Conservation (phyloP, 257 asterid genomes). For the Solanum megistacrolobum region DNA sequence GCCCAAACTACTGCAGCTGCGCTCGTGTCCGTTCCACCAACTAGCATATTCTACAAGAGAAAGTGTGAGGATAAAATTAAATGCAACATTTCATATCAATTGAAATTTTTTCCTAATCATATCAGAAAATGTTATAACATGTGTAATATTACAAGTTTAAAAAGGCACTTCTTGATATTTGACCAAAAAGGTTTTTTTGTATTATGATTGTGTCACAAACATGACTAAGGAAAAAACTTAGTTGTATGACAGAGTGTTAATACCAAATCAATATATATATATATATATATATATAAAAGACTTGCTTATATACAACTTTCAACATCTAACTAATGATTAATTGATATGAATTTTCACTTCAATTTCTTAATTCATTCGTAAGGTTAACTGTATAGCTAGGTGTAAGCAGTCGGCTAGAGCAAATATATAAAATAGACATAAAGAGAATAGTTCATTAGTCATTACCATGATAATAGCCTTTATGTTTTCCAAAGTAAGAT, state of each 20-base stretch:
- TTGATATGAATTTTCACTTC: no score
- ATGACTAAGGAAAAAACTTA: neutral
- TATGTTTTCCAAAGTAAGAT: no score
- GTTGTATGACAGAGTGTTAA: neutral
- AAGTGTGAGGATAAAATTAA: neutral
- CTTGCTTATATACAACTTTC: neutral
- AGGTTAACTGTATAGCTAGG: no score
- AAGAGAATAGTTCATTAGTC: no score
- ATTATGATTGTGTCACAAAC: neutral
- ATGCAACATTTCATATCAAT: neutral
- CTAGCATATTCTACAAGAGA: neutral
- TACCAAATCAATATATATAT: neutral
- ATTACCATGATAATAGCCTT: no score
- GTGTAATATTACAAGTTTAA: neutral
- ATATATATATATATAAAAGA: neutral
- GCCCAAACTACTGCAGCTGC: neutral
- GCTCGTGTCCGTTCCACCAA: neutral
- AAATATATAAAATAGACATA: no score
- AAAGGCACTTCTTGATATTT: neutral
- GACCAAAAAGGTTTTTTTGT: neutral
- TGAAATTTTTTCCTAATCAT: neutral
- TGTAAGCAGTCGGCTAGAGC: no score
- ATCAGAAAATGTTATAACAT: neutral
- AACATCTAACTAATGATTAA: no score
- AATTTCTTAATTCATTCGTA: no score